Evolutionary conservation across 352 stramenopile species (phyloP), one percentile per base, ranked within the genome.

Genomic region (Blastocystis sp.): DNA sequence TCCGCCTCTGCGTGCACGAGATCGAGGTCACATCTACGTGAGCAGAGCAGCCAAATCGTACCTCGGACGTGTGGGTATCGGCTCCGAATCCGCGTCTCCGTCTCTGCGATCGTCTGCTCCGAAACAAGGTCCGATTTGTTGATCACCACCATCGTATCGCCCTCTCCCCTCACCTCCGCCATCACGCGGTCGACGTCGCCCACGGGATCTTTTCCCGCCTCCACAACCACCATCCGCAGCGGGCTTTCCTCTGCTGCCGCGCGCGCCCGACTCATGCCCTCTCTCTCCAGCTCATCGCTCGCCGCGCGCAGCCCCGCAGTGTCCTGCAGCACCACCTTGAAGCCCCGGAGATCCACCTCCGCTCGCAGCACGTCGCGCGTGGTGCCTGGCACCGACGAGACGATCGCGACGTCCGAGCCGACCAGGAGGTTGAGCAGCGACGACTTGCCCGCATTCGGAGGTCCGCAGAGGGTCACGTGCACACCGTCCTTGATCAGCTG

Each of bases 351-450:
- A 47, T 95, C 95, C 20, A 95, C 90, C 3, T 93, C 93, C 62
- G 95, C 94, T 87, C 95, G 92, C 13, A 96, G 93, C 13, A 96
- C 92, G 80, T 96, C 94, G 90, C 94, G 92, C 43, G 94, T 96
- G n/a, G 94, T 96, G 43, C 94, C 94, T 5, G 77, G 62, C 4
- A 54, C n/a, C 6, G 93, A 91, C 56, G 94, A 96, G 0, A 96
- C 94, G 63, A 96, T 96, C 20, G 94, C 94, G 4, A 93, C 93
- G 5, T 94, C 93, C 6, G 93, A 92, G 11, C 93, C 92, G 11
- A 93, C 93, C 18, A 96, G 91, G 34, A 94, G 89, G 87, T 96
- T 96, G 13, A 96, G 90, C 26, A 96, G 90, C 84, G 92, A 95
- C 88, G 93, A 95, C 76, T 96, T 96, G 43, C 94, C 94, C 9